Evolutionary conservation across 129 eudicot genomes (phyloP).

Genomic region (Centella asiatica): DNA sequence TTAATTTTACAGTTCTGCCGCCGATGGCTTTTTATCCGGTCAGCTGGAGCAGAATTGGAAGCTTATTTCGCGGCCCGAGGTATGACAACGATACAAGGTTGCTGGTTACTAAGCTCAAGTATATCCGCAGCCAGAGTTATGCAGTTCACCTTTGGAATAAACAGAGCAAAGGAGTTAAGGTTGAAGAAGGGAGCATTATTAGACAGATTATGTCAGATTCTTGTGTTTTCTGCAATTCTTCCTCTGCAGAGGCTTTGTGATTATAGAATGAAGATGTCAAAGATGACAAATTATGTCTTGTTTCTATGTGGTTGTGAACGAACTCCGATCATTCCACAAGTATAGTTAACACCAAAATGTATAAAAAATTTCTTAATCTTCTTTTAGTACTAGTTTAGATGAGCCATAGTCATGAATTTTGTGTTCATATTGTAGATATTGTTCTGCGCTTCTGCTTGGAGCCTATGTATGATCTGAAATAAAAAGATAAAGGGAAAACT

Average conservation of each 20-base stretch:
- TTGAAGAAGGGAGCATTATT: constrained; percentile 73
- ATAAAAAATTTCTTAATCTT: not conserved
- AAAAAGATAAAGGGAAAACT: not conserved
- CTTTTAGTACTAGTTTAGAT: constrained; percentile 1
- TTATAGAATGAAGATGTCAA: constrained; percentile 21
- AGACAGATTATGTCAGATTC: constrained; percentile 38
- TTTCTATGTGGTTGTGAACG: constrained; percentile 13
- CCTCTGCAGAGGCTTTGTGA: constrained; percentile 16
- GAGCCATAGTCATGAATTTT: not conserved
- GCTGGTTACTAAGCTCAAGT: constrained; percentile 50
- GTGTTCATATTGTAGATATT: not conserved
- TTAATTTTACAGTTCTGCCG: constrained; percentile 50
- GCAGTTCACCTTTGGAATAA: constrained; percentile 92
- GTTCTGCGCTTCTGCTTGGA: constrained; percentile 3
- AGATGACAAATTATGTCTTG: constrained; percentile 7
- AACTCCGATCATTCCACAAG: constrained; percentile 37
- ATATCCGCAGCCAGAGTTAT: constrained; percentile 49
- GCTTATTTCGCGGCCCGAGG: constrained; percentile 56
- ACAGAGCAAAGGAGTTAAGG: constrained; percentile 53
- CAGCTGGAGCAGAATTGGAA: constrained; percentile 61
- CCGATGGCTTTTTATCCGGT: constrained; percentile 88
- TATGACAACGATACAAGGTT: constrained; percentile 45
- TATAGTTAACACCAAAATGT: constrained; percentile 13
- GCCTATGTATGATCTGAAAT: constrained; percentile 1
- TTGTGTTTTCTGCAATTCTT: constrained; percentile 60